Evolutionary conservation across 805 yeast genomes (phyloP).

Genomic region (Yarrowia sp.): DNA sequence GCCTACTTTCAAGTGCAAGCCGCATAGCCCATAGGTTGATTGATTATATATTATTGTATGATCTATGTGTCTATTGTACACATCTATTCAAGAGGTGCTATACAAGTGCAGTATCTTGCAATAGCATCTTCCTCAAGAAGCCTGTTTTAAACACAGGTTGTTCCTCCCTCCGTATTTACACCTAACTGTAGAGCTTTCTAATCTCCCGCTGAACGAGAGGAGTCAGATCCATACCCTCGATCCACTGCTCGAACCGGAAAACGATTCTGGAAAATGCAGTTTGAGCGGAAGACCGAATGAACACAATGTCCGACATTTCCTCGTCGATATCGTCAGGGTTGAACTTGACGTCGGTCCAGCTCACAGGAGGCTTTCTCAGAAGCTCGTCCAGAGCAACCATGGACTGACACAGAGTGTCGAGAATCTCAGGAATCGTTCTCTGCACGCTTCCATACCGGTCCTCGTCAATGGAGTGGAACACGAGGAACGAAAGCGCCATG

Average conservation of each 20-base stretch:
- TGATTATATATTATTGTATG: background rate
- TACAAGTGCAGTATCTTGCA: too few species aligned
- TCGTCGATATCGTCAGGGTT: conserved; percentile 25
- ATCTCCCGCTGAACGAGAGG: conserved; percentile 23
- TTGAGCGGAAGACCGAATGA: conserved; percentile 18
- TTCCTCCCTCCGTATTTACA: background rate
- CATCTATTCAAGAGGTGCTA: background rate
- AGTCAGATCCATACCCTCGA: conserved; percentile 32
- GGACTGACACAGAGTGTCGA: conserved; percentile 46
- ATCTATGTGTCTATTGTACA: background rate
- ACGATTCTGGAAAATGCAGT: conserved; percentile 27
- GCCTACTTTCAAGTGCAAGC: too few species aligned
- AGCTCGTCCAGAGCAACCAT: conserved; percentile 45
- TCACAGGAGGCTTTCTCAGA: conserved; percentile 47
- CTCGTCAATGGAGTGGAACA: conserved; percentile 50
- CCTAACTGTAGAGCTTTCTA: conserved; percentile 9
- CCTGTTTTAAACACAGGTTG: too few species aligned
- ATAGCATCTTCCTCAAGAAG: too few species aligned
- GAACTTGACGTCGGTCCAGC: conserved; percentile 48
- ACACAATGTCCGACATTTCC: conserved; percentile 19
- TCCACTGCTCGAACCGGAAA: conserved; percentile 36
- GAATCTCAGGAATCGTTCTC: conserved; percentile 50
- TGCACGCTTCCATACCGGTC: conserved; percentile 54
- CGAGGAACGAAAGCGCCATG: conserved; percentile 48
- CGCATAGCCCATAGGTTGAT: too few species aligned